Conservation (phyloP, 495 filamentous ascomycete species). For the Elaphomyces granulatus region DNA sequence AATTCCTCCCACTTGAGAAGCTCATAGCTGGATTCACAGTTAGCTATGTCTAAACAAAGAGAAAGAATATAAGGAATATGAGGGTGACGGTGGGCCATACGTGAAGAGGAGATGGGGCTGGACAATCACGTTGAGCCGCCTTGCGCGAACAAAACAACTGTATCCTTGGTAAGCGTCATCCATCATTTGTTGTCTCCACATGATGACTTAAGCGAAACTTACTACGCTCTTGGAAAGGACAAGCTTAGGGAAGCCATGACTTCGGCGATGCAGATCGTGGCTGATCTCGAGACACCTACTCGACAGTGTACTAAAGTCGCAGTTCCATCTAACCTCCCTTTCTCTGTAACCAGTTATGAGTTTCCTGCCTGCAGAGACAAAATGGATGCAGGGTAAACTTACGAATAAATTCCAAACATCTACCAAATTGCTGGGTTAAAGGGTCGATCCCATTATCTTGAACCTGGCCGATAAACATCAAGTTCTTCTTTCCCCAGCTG, state of each 20-base stretch:
- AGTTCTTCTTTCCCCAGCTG: slow-evolving; percentile 55
- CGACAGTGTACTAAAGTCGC: slow-evolving; percentile 96
- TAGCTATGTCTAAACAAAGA: neutral
- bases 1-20: slow-evolving; percentile 91
- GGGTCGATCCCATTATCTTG: slow-evolving; percentile 97
- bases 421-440: slow-evolving; percentile 70
- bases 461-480: slow-evolving; percentile 66
- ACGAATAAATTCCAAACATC: slow-evolving; percentile 89
- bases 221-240: slow-evolving; percentile 86
- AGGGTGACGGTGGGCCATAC: slow-evolving; percentile 23
- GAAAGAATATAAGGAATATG: neutral
- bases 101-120: slow-evolving; percentile 56
- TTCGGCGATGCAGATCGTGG: slow-evolving; percentile 96
- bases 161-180: slow-evolving; percentile 4
- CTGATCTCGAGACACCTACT: slow-evolving; percentile 86
- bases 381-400: slow-evolving; percentile 21
- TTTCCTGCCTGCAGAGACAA: too few relatives aligned
- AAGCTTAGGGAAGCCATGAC: slow-evolving; percentile 72
- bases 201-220: slow-evolving; percentile 16
- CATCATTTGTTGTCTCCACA: neutral
- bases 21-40: slow-evolving; percentile 27
- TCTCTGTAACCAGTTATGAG: slow-evolving; percentile 49
- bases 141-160: slow-evolving; percentile 82
- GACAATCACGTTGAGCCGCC: slow-evolving; percentile 66
- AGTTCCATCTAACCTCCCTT: slow-evolving; percentile 54